Evolutionary conservation across 495 filamentous ascomycete genomes (phyloP).

Genomic region (Pyronema omphalodes): DNA sequence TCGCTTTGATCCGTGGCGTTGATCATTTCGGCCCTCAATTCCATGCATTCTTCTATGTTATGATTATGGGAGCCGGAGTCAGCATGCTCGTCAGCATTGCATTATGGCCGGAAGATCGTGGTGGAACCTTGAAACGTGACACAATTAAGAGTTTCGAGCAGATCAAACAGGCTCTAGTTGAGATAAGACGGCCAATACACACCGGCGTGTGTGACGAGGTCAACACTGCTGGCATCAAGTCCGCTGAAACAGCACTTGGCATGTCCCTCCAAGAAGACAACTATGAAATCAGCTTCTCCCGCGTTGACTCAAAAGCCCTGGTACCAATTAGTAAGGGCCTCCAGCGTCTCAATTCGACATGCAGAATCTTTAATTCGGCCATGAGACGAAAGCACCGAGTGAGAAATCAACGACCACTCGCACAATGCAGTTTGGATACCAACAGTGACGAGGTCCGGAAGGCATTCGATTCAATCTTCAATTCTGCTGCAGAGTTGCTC

Average conservation of each 20-base stretch:
- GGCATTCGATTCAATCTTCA: conserved; percentile 1
- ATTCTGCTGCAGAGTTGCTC: conserved; percentile 5
- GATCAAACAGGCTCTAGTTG: conserved; percentile 10
- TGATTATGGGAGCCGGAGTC: conserved; percentile 17
- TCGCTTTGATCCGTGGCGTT: conserved; percentile 22
- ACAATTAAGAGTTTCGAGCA: conserved; percentile 9
- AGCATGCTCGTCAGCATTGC: conserved; percentile 15
- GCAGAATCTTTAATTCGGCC: conserved; percentile 17
- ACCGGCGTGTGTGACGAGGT: conserved; percentile 12
- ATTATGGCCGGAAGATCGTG: conserved; percentile 22
- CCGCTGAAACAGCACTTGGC: conserved; percentile 14
- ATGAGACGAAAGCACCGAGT: conserved; percentile 18
- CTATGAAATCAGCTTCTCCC: conserved; percentile 21
- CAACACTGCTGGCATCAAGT: conserved; percentile 10
- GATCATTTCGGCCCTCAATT: conserved; percentile 13
- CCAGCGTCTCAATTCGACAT: conserved; percentile 10
- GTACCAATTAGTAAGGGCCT: conserved; percentile 12
- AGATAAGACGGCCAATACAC: conserved; percentile 3
- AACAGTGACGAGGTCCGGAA: background rate
- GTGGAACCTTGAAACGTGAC: conserved; percentile 11
- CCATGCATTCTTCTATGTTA: conserved; percentile 17
- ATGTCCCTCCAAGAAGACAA: conserved; percentile 14
- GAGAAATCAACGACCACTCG: background rate
- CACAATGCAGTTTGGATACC: background rate
- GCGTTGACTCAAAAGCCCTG: conserved; percentile 12